Base-by-base conservation (phyloP, 1,139 yeast species). In the Yamadazyma triangularis region DNA sequence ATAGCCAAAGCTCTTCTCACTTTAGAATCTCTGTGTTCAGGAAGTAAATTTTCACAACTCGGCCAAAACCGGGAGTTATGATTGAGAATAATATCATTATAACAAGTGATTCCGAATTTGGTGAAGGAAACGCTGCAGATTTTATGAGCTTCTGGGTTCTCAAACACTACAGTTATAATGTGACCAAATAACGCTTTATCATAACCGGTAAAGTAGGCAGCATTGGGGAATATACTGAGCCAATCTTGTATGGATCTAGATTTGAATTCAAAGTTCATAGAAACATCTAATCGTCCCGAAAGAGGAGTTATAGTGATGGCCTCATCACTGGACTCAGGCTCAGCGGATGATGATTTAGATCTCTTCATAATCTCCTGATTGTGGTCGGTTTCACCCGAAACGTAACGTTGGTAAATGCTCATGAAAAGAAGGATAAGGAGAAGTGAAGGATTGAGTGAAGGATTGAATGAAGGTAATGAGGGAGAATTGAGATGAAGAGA, bases 1-100 rank as follows among this genome's bases (percentile, higher is more conserved):
- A 88, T 76, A 0, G 96, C 96, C 26, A 89, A 61, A 0, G 93
- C 80, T 40, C 77, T 70, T 40, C 94, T 67, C 4, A 82, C 86
- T 30, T 75, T 75, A 10, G 87, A 76, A 9, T 64, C 53, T 41
- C 64, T 64, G 44, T 70, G 68, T 9, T 65, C 56, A 0, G 66
- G 64, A 0, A 70, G 53, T 29, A 89, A 60, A 47, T 87, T 87
- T 41, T 79, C 76, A 44, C 93, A 76, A 2, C 95, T 93, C 2
- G 84, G 87, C 60, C 73, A 84, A 51, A 79, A 89, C 32, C 85
- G 64, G 2, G 95, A 85, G 25, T 70, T 56, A 0, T 67, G 54
- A 35, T 73, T 75, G 23, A 86, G 56, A 4, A 86, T 75, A 48
- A 88, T 61, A 28, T 80, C 69, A 22, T 72, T 69, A 45, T 76